These are phyloP conservation scores for Lepidopterella palustris DNA, from an alignment of 495 filamentous ascomycete genomes.

Conservation along the genomic window DNA sequence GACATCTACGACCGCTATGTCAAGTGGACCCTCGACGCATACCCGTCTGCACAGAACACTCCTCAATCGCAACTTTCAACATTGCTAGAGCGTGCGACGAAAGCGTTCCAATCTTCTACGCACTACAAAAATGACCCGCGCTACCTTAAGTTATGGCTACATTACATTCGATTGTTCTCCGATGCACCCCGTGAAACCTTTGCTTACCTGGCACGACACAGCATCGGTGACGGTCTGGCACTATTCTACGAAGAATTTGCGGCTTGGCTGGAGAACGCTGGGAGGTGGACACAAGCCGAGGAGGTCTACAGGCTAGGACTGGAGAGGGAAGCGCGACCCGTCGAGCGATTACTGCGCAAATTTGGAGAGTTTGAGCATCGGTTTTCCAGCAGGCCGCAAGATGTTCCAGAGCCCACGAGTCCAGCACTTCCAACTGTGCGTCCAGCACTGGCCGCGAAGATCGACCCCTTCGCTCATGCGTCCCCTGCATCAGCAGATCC, in stretches of 20 bases:
- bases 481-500: slow-evolving; percentile 48
- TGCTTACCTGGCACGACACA: slow-evolving; percentile 81
- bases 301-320: slow-evolving; percentile 88
- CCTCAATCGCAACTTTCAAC: slow-evolving; percentile 80
- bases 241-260: slow-evolving; percentile 98
- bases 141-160: slow-evolving; percentile 88
- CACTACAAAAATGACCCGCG: slow-evolving; percentile 94
- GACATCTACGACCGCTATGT: slow-evolving; percentile 96
- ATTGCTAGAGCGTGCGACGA: slow-evolving; percentile 85
- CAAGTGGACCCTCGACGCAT: slow-evolving; percentile 90
- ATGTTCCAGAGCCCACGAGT: slow-evolving; percentile 61
- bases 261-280: slow-evolving; percentile 77
- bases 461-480: slow-evolving; percentile 65
- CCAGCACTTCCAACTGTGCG: slow-evolving; percentile 79
- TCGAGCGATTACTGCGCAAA: slow-evolving; percentile 74
- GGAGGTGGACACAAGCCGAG: slow-evolving; percentile 84
- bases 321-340: slow-evolving; percentile 77
- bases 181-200: slow-evolving; percentile 89
- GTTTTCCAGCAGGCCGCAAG: slow-evolving; percentile 54
- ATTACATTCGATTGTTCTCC: slow-evolving; percentile 86
- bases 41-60: slow-evolving; percentile 90
- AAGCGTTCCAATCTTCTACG: slow-evolving; percentile 69
- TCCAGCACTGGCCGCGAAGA: slow-evolving; percentile 78
- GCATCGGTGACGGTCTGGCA: slow-evolving; percentile 78
- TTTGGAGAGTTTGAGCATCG: slow-evolving; percentile 84